Base-by-base conservation (phyloP, 2,329 filamentous ascomycete genomes). In the Ceratocystis smalleyi region DNA sequence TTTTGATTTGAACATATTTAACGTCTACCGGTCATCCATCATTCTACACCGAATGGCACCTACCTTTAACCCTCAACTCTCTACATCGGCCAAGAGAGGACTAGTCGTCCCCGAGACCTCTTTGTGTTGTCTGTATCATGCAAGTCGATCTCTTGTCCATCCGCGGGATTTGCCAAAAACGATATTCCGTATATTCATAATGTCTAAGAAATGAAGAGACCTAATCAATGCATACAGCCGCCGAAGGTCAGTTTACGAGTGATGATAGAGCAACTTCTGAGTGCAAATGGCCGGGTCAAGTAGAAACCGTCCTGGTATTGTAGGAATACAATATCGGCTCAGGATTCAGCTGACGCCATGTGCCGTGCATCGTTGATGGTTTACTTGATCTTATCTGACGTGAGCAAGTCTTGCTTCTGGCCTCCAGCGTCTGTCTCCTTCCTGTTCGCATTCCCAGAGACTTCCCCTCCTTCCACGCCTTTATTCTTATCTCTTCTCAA, bases 321-420 rank as follows among this genome's bases (percentile, higher is more conserved):
- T 75, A 74, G 75, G 35, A 57, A 43, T 30, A 51, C 61, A 57
- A 63, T 32, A n/a, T 47, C 15, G 54, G 22, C 32, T 62, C 65
- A 64, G 65, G 65, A 19, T 59, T 66, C 59, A n/a, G 10, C 45
- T 40, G 32, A 47, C n/a, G 30, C 43, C 54, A 30, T 40, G n/a
- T 43, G 60, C 51, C 63, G 12, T 43, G 27, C 43, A 22, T 61
- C 65, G 60, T 55, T 67, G 65, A 65, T 65, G 67, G 69, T 66
- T 75, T 78, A 83, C 81, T 83, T 83, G 81, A 84, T 83, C 81
- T 83, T 83, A 83, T 83, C 81, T 83, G 81, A 83, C 72, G 75
- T 72, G 62, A 60, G 47, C 12, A 40, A 3, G 19, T n/a, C 22
- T 51, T 61, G 19, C 49, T 54, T 51, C 12, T 47, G 17, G 47